A percentile compares a stretch with the other conserved stretches of the same genome.
These are phyloP conservation scores for Acanthamoeba rhysodes DNA, from an alignment of 208 protist genomes.

Conservation along the genomic window DNA sequence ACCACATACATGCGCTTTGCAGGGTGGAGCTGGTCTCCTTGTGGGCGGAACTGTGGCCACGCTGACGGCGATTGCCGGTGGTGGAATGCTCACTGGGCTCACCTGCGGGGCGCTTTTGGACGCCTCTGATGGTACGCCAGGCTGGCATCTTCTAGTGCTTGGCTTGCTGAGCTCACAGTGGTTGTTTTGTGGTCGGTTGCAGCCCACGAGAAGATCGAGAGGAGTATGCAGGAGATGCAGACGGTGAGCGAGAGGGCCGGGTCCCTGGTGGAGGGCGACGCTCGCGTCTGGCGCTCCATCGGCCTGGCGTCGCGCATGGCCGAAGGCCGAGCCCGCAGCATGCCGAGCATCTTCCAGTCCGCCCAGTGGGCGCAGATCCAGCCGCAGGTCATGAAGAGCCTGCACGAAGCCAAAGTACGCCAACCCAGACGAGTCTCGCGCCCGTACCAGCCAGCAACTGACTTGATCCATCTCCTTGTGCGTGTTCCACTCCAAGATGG, in stretches of 20 bases:
- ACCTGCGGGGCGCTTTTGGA: slow-evolving; percentile 13
- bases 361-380: neutral
- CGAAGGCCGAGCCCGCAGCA: neutral
- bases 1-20: neutral
- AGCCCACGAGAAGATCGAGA: slow-evolving; percentile 59
- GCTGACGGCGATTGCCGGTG: slow-evolving; percentile 31
- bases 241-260: neutral
- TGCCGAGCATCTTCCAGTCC: slow-evolving; percentile 40
- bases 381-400: neutral
- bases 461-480: neutral
- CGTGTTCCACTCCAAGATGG: neutral
- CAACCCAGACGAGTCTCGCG: neutral
- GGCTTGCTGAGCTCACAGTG: no score
- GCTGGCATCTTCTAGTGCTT: neutral
- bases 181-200: neutral
- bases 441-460: neutral
- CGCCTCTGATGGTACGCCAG: slow-evolving; percentile 35
- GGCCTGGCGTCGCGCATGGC: neutral
- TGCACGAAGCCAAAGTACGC: neutral
- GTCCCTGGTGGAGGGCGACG: slow-evolving; percentile 10
- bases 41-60: slow-evolving; percentile 16
- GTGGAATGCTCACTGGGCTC: slow-evolving; percentile 37
- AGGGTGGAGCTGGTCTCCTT: slow-evolving; percentile 26
- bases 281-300: slow-evolving; percentile 32
- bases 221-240: slow-evolving; percentile 38